Percentiles rank a stretch among this genome's conserved stretches.
Conservation (phyloP, 164 flowering plant genomes). For the Magnolia kwangsiensis region DNA sequence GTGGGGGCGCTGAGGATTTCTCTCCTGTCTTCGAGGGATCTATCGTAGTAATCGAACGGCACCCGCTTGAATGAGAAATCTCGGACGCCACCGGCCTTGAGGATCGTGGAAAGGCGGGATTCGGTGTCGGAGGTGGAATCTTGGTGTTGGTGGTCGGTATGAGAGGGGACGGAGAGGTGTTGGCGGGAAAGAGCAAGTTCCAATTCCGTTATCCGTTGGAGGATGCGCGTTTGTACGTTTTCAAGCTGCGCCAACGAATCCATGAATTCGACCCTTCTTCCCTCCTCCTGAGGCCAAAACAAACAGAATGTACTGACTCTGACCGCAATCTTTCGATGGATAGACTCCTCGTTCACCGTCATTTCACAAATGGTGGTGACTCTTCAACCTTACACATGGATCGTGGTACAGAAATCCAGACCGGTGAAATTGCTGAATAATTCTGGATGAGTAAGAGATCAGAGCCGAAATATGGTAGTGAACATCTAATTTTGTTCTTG, state of each 20-base stretch:
- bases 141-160: neutral
- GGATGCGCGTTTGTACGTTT: constrained; percentile 44
- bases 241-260: constrained; percentile 41
- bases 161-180: constrained; percentile 17
- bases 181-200: constrained; percentile 33
- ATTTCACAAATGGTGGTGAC: too few relatives aligned
- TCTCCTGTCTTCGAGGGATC: constrained; percentile 64
- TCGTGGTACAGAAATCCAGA: too few relatives aligned
- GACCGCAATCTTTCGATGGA: too few relatives aligned
- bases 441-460: too few relatives aligned
- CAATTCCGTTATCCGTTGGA: constrained; percentile 44
- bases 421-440: too few relatives aligned
- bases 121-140: constrained; percentile 31
- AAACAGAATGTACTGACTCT: neutral
- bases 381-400: too few relatives aligned
- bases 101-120: constrained; percentile 67
- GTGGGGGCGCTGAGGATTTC: constrained; percentile 69
- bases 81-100: constrained; percentile 47
- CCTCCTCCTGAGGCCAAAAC: neutral
- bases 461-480: too few relatives aligned
- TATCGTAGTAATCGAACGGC: constrained; percentile 79
- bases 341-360: too few relatives aligned
- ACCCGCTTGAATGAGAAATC: constrained; percentile 78
- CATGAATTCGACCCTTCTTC: constrained; percentile 9
- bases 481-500: too few relatives aligned